Evolutionary conservation across 2,329 filamentous ascomycete genomes (phyloP).

Genomic region (Botrytis sinoallii): DNA sequence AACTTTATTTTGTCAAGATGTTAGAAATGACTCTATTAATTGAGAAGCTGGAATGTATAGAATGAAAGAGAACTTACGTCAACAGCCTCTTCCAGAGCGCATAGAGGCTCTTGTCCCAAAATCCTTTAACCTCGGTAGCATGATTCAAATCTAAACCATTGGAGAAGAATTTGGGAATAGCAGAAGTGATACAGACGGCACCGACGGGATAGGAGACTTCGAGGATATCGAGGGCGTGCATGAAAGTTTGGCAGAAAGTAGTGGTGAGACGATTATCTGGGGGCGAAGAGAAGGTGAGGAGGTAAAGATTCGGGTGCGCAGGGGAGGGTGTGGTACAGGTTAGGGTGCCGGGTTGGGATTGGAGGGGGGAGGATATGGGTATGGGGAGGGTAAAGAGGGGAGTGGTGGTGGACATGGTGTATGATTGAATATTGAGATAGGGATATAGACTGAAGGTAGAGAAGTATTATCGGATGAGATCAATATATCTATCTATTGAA

Average conservation of each 20-base stretch:
- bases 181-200: constrained; percentile 73
- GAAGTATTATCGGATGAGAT: neutral
- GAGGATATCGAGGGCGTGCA: constrained; percentile 71
- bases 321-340: constrained; percentile 59
- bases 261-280: constrained; percentile 75
- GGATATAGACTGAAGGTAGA: neutral
- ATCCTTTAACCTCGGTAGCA: constrained; percentile 57
- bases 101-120: constrained; percentile 60
- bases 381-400: constrained; percentile 60
- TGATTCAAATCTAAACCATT: constrained; percentile 78
- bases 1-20: constrained; percentile 41
- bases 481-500: neutral
- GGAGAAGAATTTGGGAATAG: constrained; percentile 75
- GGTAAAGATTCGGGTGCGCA: constrained; percentile 51
- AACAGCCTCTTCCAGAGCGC: constrained; percentile 62
- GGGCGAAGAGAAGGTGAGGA: constrained; percentile 67
- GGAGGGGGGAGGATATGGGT: constrained; percentile 42
- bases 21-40: neutral
- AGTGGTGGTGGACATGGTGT: constrained; percentile 24
- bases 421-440: constrained; percentile 2
- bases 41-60: neutral
- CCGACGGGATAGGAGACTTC: constrained; percentile 63
- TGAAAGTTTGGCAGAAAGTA: constrained; percentile 62
- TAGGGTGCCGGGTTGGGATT: constrained; percentile 53
- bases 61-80: constrained; percentile 43